Evolutionary conservation across 2,329 filamentous ascomycete species (phyloP).

Genomic region (Monosporascus ibericus): DNA sequence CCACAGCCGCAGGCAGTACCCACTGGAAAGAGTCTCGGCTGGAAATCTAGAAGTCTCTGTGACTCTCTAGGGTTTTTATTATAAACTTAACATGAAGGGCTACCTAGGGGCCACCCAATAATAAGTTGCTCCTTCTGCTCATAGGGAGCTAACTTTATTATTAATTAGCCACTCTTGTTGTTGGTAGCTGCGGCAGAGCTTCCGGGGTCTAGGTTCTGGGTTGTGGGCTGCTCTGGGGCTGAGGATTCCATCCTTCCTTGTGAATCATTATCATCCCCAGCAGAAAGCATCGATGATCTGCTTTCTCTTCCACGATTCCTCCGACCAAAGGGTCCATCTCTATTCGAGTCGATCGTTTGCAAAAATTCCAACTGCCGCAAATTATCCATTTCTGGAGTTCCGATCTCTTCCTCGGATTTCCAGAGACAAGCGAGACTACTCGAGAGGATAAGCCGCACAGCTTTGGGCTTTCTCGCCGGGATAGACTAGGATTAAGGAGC

Average conservation of each 20-base stretch:
- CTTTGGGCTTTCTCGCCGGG: neutral
- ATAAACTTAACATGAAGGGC: neutral
- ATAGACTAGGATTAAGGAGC: neutral
- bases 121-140: neutral
- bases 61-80: too few species aligned
- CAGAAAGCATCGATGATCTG: neutral
- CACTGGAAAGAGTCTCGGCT: too few species aligned
- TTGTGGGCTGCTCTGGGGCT: neutral
- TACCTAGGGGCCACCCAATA: neutral
- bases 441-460: conserved; percentile 5
- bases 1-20: too few species aligned
- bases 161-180: neutral
- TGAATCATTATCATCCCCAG: neutral
- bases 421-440: conserved; percentile 10
- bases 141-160: neutral
- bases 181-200: neutral
- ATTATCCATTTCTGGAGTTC: neutral
- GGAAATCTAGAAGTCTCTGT: too few species aligned
- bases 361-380: too few species aligned
- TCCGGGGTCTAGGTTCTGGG: neutral
- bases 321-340: neutral
- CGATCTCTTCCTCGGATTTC: conserved; percentile 9
- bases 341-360: neutral
- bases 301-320: neutral
- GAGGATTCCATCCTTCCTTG: neutral